Evolutionary conservation across 345 rosid genomes (phyloP).

Genomic region (Jatropha curcas): DNA sequence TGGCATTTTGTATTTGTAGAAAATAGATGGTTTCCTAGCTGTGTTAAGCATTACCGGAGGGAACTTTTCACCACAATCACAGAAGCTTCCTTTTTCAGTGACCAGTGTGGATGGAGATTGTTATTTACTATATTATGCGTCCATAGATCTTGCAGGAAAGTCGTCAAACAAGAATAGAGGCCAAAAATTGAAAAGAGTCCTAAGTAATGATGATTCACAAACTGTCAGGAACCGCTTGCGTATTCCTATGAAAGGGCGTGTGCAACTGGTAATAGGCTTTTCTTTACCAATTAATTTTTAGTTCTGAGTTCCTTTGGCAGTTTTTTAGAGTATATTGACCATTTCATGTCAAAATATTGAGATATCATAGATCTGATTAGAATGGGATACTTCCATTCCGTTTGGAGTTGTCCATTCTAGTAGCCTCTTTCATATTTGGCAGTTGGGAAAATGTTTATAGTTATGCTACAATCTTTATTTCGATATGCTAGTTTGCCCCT

Average conservation of each 20-base stretch:
- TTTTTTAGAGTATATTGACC: neutral
- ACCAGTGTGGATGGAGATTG: constrained; percentile 88
- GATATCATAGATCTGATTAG: neutral
- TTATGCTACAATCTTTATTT: neutral
- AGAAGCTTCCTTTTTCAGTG: constrained; percentile 91
- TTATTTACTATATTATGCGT: constrained; percentile 71
- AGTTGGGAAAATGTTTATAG: neutral
- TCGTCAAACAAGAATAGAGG: constrained; percentile 52
- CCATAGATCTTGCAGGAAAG: constrained; percentile 72
- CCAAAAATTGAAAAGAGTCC: constrained; percentile 53
- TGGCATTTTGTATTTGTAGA: constrained; percentile 45
- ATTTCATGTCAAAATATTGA: neutral
- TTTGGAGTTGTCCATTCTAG: neutral
- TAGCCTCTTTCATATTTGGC: neutral
- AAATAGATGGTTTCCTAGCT: constrained; percentile 90
- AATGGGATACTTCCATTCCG: neutral
- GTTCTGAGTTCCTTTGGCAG: constrained; percentile 8
- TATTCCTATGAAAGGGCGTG: constrained; percentile 91
- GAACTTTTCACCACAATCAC: constrained; percentile 77
- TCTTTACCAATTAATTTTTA: constrained; percentile 15
- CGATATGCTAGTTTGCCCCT: neutral
- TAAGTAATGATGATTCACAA: constrained; percentile 60
- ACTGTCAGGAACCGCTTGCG: constrained; percentile 62
- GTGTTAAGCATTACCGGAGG: constrained; percentile 92
- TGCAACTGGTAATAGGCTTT: constrained; percentile 65